phyloP scores from a whole-genome alignment of 345 rosid species.

The Eucalyptus brandiana region DNA sequence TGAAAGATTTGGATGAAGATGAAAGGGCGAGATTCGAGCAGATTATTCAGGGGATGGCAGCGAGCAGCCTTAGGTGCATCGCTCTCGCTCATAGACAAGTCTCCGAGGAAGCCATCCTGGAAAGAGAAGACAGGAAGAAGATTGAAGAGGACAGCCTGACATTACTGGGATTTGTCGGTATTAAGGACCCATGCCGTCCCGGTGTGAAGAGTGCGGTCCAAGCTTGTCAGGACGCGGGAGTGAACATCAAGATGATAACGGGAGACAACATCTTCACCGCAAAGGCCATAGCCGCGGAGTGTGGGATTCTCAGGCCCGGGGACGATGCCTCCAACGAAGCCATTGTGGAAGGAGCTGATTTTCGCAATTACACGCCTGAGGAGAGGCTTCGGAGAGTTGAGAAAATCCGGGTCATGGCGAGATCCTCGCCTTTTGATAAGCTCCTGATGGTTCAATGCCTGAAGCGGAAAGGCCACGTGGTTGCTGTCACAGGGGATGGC shows the following conservation, averaged over 20 bases:
- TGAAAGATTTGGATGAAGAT: slow-evolving; percentile 1
- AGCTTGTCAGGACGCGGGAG: slow-evolving; percentile 21
- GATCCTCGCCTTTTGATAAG: slow-evolving; percentile 68
- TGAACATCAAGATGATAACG: too few species aligned
- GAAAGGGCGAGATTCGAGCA: slow-evolving; percentile 20
- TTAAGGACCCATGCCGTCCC: slow-evolving; percentile 62
- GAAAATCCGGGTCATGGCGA: slow-evolving; percentile 52
- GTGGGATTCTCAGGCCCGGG: neutral
- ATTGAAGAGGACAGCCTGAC: slow-evolving; percentile 20
- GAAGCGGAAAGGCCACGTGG: slow-evolving; percentile 52
- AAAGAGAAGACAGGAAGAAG: too few species aligned
- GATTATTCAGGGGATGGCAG: slow-evolving; percentile 56
- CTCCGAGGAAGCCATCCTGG: slow-evolving; percentile 3
- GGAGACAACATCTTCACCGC: too few species aligned
- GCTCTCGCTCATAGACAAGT: neutral
- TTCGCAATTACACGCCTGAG: slow-evolving; percentile 25
- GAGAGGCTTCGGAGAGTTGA: slow-evolving; percentile 23
- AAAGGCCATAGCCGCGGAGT: too few species aligned
- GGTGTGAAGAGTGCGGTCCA: slow-evolving; percentile 56
- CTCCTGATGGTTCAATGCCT: slow-evolving; percentile 72
- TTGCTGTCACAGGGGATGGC: slow-evolving; percentile 70
- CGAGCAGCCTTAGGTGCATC: slow-evolving; percentile 49
- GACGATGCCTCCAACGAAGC: slow-evolving; percentile 15
- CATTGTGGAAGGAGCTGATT: slow-evolving; percentile 55
- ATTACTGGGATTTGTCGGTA: slow-evolving; percentile 52